Evolutionary conservation across 2,329 filamentous ascomycete genomes (phyloP), one percentile per base, ranked within the genome.

Genomic region (Diplodia corticola): DNA sequence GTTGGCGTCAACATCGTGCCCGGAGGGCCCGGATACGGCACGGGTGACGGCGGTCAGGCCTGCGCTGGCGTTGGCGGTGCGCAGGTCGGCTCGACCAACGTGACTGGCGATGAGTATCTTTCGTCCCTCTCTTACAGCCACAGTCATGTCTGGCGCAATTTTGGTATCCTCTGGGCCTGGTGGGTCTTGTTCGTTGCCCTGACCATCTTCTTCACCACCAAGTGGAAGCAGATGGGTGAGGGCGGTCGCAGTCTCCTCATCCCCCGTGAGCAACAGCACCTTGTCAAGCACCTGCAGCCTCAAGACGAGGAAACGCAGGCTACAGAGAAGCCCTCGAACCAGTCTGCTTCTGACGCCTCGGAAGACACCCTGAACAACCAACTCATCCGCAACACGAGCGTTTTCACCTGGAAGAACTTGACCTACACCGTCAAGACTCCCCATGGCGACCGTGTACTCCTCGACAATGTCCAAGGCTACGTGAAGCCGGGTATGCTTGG

Each of bases 351-450:
- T 9, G 55, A 61, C 26, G 28, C 30, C 12, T 46, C 40, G 1
- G 40, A 63, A 5, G 53, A 67, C 4, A 60, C 49, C 7, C 51
- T 75, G n/a, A 76, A 80, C 46, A 75, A 74, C 2, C 74, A 80
- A 33, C 79, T 90, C 0, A 77, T 88, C 33, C 84, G 84, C 28
- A 90, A 91, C 74, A 89, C 85, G 0, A 88, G 86, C 0, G 81
- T 90, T 0, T 91, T 96, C 66, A 93, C 90, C 1, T 93, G 90
- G 67, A 64, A 67, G 28, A 67, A 68, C 35, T 37, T 68, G 24
- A 50, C 51, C 22, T 69, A 69, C 59, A 63, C 54, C 12, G 65
- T 69, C 40, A 63, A 68, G 49, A 67, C 72, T 2, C 72, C 73
- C 0, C 57, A 66, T 10, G 66, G 63, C n/a, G 55, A 68, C 9